Conservation (phyloP, 1,139 yeast genomes). For the Hyphopichia buzzinii region DNA sequence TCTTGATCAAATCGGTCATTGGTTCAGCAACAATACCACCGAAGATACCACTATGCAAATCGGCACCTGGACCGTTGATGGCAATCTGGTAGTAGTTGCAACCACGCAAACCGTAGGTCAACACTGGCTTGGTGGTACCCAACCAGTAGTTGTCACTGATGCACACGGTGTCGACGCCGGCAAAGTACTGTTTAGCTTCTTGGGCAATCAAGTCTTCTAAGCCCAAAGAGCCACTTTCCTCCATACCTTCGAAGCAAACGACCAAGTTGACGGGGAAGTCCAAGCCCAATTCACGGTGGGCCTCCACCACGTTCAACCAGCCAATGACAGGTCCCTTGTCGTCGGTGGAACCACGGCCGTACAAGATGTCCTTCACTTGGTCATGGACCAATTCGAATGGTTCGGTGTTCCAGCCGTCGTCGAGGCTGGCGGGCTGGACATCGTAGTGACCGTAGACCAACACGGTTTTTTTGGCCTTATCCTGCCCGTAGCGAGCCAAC, state of each 20-base stretch:
- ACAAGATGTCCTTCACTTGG: conserved; percentile 61
- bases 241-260: conserved; percentile 98
- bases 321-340: conserved; percentile 98
- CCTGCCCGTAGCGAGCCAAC: conserved; percentile 79
- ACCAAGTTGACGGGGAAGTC: conserved; percentile 92
- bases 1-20: conserved; percentile 84
- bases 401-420: conserved; percentile 95
- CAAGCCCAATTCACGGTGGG: conserved; percentile 78
- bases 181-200: conserved; percentile 79
- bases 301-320: conserved; percentile 91
- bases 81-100: conserved; percentile 86
- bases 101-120: conserved; percentile 97
- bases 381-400: conserved; percentile 71
- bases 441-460: conserved; percentile 96
- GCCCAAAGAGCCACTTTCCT: conserved; percentile 94
- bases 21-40: conserved; percentile 99
- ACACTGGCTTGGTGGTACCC: conserved; percentile 93
- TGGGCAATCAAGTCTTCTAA: conserved; percentile 75
- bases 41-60: conserved; percentile 94
- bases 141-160: conserved; percentile 98
- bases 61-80: conserved; percentile 92
- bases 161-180: conserved; percentile 89
- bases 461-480: conserved; percentile 79
- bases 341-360: conserved; percentile 95
- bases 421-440: conserved; percentile 91